phyloP scores from a whole-genome alignment of 345 rosid species.

The Eucalyptus sp. region DNA sequence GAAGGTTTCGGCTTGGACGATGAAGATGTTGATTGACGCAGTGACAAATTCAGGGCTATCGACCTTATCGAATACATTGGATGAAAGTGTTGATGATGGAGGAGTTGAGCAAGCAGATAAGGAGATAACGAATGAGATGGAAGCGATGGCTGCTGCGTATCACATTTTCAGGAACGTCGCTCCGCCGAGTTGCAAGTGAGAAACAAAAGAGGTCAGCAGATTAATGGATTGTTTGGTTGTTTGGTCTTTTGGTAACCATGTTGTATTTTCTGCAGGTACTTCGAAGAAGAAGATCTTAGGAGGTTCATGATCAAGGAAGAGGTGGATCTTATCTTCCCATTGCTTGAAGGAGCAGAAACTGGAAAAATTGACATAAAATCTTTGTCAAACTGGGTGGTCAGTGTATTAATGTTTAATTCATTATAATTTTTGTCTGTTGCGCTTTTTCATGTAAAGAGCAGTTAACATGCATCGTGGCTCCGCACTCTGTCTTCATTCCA shows the following conservation, averaged over 20 bases:
- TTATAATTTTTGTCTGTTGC: neutral
- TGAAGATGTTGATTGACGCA: slow-evolving; percentile 79
- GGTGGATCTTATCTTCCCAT: slow-evolving; percentile 65
- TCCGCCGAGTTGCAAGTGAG: slow-evolving; percentile 31
- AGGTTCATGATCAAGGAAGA: slow-evolving; percentile 89
- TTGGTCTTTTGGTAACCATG: neutral
- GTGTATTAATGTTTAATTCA: neutral
- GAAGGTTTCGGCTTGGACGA: slow-evolving; percentile 87
- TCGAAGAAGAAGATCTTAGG: slow-evolving; percentile 58
- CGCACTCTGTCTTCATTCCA: neutral
- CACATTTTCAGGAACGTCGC: slow-evolving; percentile 53
- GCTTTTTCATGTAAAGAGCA: neutral
- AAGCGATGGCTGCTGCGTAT: slow-evolving; percentile 67
- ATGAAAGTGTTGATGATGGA: slow-evolving; percentile 30
- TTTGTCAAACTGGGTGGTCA: slow-evolving; percentile 79
- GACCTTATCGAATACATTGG: slow-evolving; percentile 57
- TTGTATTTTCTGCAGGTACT: slow-evolving; percentile 30
- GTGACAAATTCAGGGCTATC: slow-evolving; percentile 56
- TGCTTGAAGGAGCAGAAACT: slow-evolving; percentile 46
- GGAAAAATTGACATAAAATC: slow-evolving; percentile 47
- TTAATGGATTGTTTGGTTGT: neutral
- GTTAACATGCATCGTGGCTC: neutral
- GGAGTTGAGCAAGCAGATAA: slow-evolving; percentile 18
- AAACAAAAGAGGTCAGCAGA: neutral
- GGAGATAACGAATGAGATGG: slow-evolving; percentile 75